Conservation (phyloP, 225 moss, liverwort and hornwort genomes). For the Polytrichum commune region DNA sequence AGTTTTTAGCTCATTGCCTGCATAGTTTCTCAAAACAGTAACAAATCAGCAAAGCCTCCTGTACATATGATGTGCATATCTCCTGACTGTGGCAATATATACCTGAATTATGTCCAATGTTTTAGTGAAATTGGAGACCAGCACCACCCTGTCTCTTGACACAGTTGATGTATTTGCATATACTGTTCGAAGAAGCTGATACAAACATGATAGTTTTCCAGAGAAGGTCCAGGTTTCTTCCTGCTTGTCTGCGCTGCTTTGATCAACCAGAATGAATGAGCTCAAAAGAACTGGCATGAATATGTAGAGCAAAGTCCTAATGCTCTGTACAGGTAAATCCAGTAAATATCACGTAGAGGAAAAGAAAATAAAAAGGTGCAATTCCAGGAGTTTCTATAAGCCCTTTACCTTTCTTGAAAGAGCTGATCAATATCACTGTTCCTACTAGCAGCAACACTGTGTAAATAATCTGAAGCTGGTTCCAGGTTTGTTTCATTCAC, state of each 20-base stretch:
- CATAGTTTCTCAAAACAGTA: background rate
- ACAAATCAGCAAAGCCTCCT: background rate
- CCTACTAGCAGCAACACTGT: too few species aligned
- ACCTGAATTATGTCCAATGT: conserved; percentile 84
- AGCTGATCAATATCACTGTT: conserved; percentile 7
- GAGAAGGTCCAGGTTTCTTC: conserved; percentile 58
- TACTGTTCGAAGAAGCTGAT: conserved; percentile 40
- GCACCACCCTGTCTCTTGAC: conserved; percentile 63
- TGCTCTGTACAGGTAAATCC: too few species aligned
- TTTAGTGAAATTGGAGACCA: conserved; percentile 88
- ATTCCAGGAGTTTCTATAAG: background rate
- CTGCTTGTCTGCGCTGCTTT: conserved; percentile 29
- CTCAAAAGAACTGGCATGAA: background rate
- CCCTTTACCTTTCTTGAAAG: conserved; percentile 38
- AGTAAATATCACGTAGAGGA: too few species aligned
- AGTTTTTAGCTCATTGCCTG: background rate
- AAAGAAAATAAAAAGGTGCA: background rate
- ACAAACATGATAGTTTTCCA: conserved; percentile 64
- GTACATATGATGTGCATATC: background rate
- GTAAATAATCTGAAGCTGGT: conserved; percentile 16
- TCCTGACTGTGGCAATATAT: background rate
- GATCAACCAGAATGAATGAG: background rate
- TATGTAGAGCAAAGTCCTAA: too few species aligned
- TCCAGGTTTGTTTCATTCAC: conserved; percentile 25
- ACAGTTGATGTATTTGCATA: conserved; percentile 20